Base-by-base conservation (phyloP, 148 eudicot species). In the Vaccinium corymbosum region DNA sequence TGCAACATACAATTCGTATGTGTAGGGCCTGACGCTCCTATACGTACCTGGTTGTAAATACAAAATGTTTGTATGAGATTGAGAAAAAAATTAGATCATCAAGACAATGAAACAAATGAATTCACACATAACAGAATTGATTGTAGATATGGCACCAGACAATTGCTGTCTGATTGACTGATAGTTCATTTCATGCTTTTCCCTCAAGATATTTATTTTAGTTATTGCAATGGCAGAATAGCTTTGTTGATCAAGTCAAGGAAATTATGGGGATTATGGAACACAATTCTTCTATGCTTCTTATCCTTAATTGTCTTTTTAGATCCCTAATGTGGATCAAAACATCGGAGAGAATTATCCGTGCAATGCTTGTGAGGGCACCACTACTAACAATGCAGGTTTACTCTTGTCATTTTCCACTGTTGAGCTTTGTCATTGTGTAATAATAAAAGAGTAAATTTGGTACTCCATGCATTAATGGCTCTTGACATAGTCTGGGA, bases 341-440 rank as follows among this genome's bases (percentile, higher is more conserved):
- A 80, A 72, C 62, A 75, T 25, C 29, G 62, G 57, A 75, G 80
- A 77, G 50, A 83, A 22, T 80, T 76, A 74, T 76, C 81, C 84
- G 14, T 7, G 83, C 29, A 73, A 66, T 62, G 82, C 79, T 77
- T 80, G 66, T 85, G 79, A 59, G 49, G 59, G 20, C 59, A 49
- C 50, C 59, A 80, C 62, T 73, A 66, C 70, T 32, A 72, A 75
- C 79, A 82, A 70, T 82, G 25, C 83, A 87, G 83, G 87, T 84
- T 57, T 20, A 49, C 79, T 81, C 59, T 78, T 79, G 20, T 16
- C 7, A 57, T 66, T 81, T 78, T 57, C 71, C 68, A 3, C 80
- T 32, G 13, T 74, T 74, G 73, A 72, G 50, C 70, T 71, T 84
- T 27, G 74, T 61, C 51, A 71, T 52, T 38, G 29, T 16, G 55